A percentile compares a stretch with the other conserved stretches of the same genome.
phyloP scores from a whole-genome alignment of 2,329 filamentous ascomycete species.

The Trichophyton verrucosum region DNA sequence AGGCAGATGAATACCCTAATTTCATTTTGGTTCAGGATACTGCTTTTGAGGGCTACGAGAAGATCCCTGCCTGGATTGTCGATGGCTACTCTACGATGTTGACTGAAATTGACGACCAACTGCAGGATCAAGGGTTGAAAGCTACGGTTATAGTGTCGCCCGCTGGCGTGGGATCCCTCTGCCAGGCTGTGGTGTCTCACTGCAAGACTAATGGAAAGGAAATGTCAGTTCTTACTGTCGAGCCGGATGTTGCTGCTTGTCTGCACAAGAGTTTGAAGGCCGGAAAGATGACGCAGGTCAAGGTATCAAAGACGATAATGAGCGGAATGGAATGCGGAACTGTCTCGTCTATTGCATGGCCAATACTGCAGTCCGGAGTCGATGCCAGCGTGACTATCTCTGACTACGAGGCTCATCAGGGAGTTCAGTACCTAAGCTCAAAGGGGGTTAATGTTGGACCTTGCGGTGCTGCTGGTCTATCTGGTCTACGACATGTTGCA shows the following conservation, averaged over 20 bases:
- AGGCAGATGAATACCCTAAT: constrained; percentile 24
- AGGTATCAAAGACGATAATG: constrained; percentile 57
- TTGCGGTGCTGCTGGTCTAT: constrained; percentile 47
- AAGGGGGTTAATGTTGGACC: constrained; percentile 44
- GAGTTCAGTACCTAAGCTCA: constrained; percentile 41
- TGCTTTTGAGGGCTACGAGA: constrained; percentile 52
- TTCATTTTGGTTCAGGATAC: constrained; percentile 57
- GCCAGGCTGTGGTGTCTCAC: constrained; percentile 54
- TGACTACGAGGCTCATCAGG: constrained; percentile 50
- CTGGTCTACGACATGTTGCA: constrained; percentile 42
- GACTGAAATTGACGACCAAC: constrained; percentile 52
- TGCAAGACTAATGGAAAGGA: constrained; percentile 40
- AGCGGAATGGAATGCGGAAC: constrained; percentile 61
- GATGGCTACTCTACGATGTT: constrained; percentile 68
- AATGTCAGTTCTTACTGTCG: constrained; percentile 50
- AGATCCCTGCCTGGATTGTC: constrained; percentile 60
- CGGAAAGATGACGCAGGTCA: constrained; percentile 38
- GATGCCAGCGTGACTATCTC: constrained; percentile 50
- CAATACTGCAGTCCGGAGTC: constrained; percentile 44
- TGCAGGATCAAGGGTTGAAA: constrained; percentile 29
- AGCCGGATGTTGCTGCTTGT: constrained; percentile 53
- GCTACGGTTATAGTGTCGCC: constrained; percentile 47
- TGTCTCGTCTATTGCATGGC: constrained; percentile 54
- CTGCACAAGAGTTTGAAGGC: constrained; percentile 37
- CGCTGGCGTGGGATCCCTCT: constrained; percentile 61